A percentile compares a stretch with the other conserved stretches of the same genome.
phyloP scores from a whole-genome alignment of 768 basidiomycete genomes.

The Naganishia vaughanmartiniae region DNA sequence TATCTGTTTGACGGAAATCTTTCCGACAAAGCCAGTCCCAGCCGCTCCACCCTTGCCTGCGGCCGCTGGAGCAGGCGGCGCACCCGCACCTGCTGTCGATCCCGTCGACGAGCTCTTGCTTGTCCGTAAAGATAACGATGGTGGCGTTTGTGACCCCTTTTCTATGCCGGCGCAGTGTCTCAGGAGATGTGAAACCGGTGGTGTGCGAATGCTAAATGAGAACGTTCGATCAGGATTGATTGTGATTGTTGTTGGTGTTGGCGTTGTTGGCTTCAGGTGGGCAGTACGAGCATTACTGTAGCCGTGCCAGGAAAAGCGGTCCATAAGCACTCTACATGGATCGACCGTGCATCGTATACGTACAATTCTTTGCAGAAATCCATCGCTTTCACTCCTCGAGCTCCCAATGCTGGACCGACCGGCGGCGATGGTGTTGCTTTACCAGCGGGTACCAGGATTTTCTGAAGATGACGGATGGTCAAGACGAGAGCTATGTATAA shows the following conservation, averaged over 20 bases:
- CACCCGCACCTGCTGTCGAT: slow-evolving; percentile 14
- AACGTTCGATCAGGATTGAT: slow-evolving; percentile 94
- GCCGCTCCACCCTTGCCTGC: slow-evolving; percentile 28
- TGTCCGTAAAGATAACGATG: slow-evolving; percentile 63
- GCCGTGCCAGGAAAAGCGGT: neutral
- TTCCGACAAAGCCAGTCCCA: slow-evolving; percentile 57
- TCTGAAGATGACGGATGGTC: slow-evolving; percentile 34
- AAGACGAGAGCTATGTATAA: neutral
- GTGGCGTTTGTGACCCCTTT: slow-evolving; percentile 77
- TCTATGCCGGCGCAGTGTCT: slow-evolving; percentile 86
- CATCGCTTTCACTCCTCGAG: slow-evolving; percentile 97
- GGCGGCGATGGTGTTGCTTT: slow-evolving; percentile 95
- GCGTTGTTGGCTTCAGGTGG: slow-evolving; percentile 76
- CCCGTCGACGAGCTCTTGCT: slow-evolving; percentile 9
- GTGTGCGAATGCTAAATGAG: slow-evolving; percentile 79
- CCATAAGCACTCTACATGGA: neutral
- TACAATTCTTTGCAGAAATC: slow-evolving; percentile 98
- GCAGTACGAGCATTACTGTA: slow-evolving; percentile 82
- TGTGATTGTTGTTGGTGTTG: slow-evolving; percentile 86
- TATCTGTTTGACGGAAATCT: slow-evolving; percentile 90
- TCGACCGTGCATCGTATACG: slow-evolving; percentile 27
- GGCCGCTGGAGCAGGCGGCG: neutral
- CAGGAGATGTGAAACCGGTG: slow-evolving; percentile 82
- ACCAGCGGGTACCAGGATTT: slow-evolving; percentile 78
- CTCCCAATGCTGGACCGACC: slow-evolving; percentile 94